phyloP scores from a whole-genome alignment of 371 early-diverging fungal species.

The Mucor saturninus region DNA sequence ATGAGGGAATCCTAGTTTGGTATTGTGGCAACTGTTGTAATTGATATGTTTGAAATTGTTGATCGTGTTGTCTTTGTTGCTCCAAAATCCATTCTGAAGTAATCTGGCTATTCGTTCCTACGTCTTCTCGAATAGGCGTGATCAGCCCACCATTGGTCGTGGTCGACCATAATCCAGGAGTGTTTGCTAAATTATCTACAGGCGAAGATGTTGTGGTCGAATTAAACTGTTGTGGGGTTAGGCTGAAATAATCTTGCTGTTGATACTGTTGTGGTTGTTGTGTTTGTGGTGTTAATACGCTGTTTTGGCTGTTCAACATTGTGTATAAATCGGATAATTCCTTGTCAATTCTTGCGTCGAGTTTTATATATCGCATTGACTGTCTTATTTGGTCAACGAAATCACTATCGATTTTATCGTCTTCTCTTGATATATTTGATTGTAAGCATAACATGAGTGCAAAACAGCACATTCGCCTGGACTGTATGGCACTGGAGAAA shows the following conservation, averaged over 20 bases:
- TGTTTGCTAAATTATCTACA: conserved; percentile 7
- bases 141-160: conserved; percentile 17
- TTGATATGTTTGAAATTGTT: conserved; percentile 16
- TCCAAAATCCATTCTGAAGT: conserved; percentile 15
- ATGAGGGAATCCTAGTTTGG: background rate
- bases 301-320: background rate
- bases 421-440: conserved; percentile 17
- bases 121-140: conserved; percentile 20
- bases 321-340: conserved; percentile 15
- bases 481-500: conserved; percentile 22
- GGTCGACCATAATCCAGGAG: conserved; percentile 23
- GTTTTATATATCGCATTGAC: conserved; percentile 7
- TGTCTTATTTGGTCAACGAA: conserved; percentile 22
- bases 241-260: background rate
- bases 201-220: conserved; percentile 16
- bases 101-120: background rate
- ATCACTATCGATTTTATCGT: conserved; percentile 12
- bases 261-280: conserved; percentile 6
- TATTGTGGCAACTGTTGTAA: conserved; percentile 16
- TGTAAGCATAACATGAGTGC: conserved; percentile 25
- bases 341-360: conserved; percentile 14
- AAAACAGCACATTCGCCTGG: conserved; percentile 27
- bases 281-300: background rate
- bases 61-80: conserved; percentile 20
- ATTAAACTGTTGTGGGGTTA: conserved; percentile 23